Evolutionary conservation across 2,329 filamentous ascomycete species (phyloP).

Genomic region (Diplodia seriata): DNA sequence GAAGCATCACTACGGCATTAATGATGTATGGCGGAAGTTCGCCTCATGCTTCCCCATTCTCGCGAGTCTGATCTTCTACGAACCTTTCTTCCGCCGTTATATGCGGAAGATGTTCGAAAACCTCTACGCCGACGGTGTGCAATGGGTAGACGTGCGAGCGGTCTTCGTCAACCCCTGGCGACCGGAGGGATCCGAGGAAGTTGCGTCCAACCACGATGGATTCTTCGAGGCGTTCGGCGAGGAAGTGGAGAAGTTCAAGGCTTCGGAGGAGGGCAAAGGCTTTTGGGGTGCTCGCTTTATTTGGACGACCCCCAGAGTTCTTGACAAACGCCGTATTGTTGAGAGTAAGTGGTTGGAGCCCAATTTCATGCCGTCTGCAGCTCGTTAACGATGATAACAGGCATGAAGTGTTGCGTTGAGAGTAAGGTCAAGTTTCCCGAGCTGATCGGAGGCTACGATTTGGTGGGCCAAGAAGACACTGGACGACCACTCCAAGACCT

Average conservation of each 20-base stretch:
- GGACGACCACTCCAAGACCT: constrained; percentile 79
- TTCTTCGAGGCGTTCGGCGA: constrained; percentile 78
- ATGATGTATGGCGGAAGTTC: constrained; percentile 87
- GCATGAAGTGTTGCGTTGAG: constrained; percentile 85
- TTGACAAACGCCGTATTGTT: constrained; percentile 70
- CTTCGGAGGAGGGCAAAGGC: constrained; percentile 69
- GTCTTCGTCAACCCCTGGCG: constrained; percentile 77
- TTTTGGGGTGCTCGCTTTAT: constrained; percentile 90
- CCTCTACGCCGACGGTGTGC: constrained; percentile 80
- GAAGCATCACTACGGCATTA: constrained; percentile 80
- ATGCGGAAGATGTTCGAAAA: constrained; percentile 73
- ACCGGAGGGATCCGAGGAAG: constrained; percentile 66
- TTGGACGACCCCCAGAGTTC: constrained; percentile 76
- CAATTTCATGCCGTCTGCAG: no score
- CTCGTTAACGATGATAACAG: constrained; percentile 37
- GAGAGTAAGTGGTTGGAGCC: constrained; percentile 57
- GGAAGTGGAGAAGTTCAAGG: constrained; percentile 78
- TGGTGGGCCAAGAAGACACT: constrained; percentile 85
- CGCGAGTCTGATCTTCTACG: constrained; percentile 80
- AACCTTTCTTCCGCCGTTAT: constrained; percentile 84
- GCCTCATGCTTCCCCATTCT: constrained; percentile 75
- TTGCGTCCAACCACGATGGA: constrained; percentile 71
- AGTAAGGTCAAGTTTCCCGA: constrained; percentile 81
- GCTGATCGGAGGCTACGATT: constrained; percentile 84
- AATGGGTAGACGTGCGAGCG: constrained; percentile 82